A percentile compares a stretch with the other conserved stretches of the same genome.
These are phyloP conservation scores for Botrytis galanthina DNA, from an alignment of 2,329 filamentous ascomycete genomes.

Conservation along the genomic window DNA sequence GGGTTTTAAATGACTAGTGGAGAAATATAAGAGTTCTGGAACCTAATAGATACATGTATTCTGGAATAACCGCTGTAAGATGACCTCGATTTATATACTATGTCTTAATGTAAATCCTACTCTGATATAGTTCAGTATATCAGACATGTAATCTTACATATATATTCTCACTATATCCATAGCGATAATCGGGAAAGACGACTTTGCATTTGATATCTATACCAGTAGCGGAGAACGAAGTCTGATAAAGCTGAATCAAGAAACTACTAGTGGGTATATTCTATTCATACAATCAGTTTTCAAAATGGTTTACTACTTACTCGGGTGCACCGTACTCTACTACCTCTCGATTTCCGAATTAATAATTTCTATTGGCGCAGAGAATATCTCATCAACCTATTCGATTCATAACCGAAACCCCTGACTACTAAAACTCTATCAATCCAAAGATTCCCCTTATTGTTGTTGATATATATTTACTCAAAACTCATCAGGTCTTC, in stretches of 20 bases:
- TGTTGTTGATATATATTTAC: no score
- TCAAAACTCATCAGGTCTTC: accelerated
- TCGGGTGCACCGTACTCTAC: not conserved
- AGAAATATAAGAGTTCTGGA: no score
- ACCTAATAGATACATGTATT: not conserved
- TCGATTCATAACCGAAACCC: not conserved
- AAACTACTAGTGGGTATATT: no score
- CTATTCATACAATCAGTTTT: not conserved
- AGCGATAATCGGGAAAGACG: no score
- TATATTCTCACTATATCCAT: not conserved
- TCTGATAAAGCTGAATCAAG: no score
- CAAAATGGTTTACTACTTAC: not conserved
- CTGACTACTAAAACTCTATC: not conserved
- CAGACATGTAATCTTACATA: no score
- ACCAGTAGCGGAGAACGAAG: no score
- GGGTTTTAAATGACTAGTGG: not conserved
- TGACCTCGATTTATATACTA: not conserved
- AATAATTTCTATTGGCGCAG: not conserved
- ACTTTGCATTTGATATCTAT: no score
- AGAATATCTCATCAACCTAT: not conserved
- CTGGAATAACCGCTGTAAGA: not conserved
- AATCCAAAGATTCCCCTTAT: not conserved
- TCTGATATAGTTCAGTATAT: not conserved
- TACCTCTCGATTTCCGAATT: not conserved
- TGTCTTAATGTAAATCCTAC: not conserved